These are phyloP conservation scores for Inga oerstediana DNA, from an alignment of 306 rosid genomes.

Conservation along the genomic window DNA sequence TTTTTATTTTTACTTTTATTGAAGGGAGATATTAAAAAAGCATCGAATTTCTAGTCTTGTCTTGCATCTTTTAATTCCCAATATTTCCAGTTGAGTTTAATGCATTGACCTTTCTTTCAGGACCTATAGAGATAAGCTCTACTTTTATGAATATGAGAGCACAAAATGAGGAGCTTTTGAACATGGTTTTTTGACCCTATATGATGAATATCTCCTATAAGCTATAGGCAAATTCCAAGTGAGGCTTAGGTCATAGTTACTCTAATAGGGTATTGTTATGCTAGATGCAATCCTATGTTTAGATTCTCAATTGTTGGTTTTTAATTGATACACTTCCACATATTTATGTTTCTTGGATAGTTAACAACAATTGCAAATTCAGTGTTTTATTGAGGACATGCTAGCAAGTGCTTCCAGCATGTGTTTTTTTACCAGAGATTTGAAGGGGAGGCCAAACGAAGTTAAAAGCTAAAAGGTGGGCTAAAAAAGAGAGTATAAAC, in stretches of 20 bases:
- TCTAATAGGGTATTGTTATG: conserved; percentile 11
- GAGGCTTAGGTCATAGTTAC: too few relatives aligned
- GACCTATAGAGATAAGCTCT: background rate
- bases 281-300: conserved; percentile 5
- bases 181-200: too few relatives aligned
- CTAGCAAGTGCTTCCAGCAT: too few relatives aligned
- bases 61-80: background rate
- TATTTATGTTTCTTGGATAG: background rate
- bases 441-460: too few relatives aligned
- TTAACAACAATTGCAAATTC: too few relatives aligned
- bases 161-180: background rate
- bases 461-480: too few relatives aligned
- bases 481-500: too few relatives aligned
- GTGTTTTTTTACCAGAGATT: too few relatives aligned
- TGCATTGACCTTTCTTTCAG: background rate
- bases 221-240: too few relatives aligned
- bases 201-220: too few relatives aligned
- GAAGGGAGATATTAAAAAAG: background rate
- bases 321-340: background rate
- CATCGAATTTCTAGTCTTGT: background rate
- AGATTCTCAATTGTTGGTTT: background rate
- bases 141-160: background rate
- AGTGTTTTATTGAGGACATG: too few relatives aligned
- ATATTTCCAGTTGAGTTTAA: background rate
- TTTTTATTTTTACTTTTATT: background rate